Conservation (phyloP, 2,329 filamentous ascomycete species). For the Cytospora leucostoma region DNA sequence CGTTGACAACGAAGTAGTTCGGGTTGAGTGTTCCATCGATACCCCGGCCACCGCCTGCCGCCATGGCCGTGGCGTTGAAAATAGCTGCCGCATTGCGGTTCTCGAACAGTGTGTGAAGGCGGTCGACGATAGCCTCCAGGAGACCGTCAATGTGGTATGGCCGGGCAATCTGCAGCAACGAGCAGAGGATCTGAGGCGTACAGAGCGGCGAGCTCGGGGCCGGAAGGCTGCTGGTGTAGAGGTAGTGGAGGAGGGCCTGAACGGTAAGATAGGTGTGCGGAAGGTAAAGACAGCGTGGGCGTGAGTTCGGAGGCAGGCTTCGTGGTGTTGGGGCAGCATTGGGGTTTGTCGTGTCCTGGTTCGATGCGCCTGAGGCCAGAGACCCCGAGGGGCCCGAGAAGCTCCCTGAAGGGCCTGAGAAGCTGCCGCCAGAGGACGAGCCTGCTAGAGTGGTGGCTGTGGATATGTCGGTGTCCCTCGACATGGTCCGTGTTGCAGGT, state of each 20-base stretch:
- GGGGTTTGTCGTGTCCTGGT: conserved; percentile 42
- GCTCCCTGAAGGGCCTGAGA: conserved; percentile 46
- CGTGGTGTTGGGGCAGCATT: conserved; percentile 60
- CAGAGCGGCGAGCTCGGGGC: conserved; percentile 74
- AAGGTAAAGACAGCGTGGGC: conserved; percentile 86
- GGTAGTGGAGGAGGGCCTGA: conserved; percentile 85
- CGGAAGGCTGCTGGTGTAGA: conserved; percentile 91
- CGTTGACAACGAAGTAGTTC: conserved; percentile 58
- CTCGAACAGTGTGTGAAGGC: conserved; percentile 85
- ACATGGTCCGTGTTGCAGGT: conserved; percentile 37
- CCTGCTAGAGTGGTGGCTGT: conserved; percentile 38
- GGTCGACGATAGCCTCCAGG: conserved; percentile 87
- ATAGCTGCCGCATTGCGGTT: conserved; percentile 93
- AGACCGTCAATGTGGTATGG: conserved; percentile 93
- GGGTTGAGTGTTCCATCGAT: conserved; percentile 69
- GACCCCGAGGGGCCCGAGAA: conserved; percentile 45
- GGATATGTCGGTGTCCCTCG: conserved; percentile 45
- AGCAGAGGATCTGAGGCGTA: conserved; percentile 94
- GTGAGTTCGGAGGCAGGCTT: conserved; percentile 60
- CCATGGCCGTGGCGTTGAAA: conserved; percentile 98
- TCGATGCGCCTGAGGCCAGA: conserved; percentile 37
- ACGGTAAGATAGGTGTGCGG: conserved; percentile 90
- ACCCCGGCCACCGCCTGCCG: conserved; percentile 85
- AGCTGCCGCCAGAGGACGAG: conserved; percentile 40
- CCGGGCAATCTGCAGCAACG: conserved; percentile 86